phyloP scores from a whole-genome alignment of 805 yeast genomes.

The Saturnispora bothae region DNA sequence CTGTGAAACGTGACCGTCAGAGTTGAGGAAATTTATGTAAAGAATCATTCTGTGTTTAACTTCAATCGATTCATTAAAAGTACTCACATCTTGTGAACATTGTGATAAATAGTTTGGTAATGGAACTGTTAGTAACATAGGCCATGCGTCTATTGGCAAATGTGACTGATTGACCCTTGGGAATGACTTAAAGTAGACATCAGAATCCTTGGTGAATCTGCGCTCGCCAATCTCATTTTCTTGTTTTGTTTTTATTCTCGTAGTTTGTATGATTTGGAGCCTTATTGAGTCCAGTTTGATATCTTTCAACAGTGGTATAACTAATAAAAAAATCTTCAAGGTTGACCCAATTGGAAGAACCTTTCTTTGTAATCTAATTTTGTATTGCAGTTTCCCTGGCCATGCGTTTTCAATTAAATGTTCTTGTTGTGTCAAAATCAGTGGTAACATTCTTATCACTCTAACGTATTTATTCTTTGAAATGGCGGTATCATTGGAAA shows the following conservation, averaged over 20 bases:
- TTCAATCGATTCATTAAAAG: slow-evolving; percentile 31
- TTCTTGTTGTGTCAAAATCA: slow-evolving; percentile 30
- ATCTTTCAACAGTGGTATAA: slow-evolving; percentile 40
- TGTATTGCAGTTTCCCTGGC: slow-evolving; percentile 44
- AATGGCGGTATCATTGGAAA: not conserved
- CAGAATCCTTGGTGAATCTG: slow-evolving; percentile 19
- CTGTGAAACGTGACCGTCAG: slow-evolving; percentile 42
- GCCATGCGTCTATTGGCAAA: slow-evolving; percentile 37
- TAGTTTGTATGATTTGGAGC: slow-evolving; percentile 27
- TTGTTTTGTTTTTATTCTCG: slow-evolving; percentile 15
- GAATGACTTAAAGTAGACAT: slow-evolving; percentile 28
- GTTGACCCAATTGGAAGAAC: slow-evolving; percentile 38
- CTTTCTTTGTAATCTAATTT: slow-evolving; percentile 32
- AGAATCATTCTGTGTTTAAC: slow-evolving; percentile 38
- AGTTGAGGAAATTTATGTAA: slow-evolving; percentile 34
- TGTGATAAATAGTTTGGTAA: slow-evolving; percentile 31
- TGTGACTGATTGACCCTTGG: slow-evolving; percentile 26
- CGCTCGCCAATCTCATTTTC: slow-evolving; percentile 17
- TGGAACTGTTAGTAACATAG: slow-evolving; percentile 29
- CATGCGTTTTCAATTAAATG: slow-evolving; percentile 40
- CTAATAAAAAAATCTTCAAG: slow-evolving; percentile 31
- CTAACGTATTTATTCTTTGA: slow-evolving; percentile 29
- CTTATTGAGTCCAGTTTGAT: slow-evolving; percentile 28
- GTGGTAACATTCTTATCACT: slow-evolving; percentile 34
- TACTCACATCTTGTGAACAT: slow-evolving; percentile 34